Evolutionary conservation across 164 flowering plant genomes (phyloP), one percentile per base, ranked within the genome.

Genomic region (Litsea cubeba): DNA sequence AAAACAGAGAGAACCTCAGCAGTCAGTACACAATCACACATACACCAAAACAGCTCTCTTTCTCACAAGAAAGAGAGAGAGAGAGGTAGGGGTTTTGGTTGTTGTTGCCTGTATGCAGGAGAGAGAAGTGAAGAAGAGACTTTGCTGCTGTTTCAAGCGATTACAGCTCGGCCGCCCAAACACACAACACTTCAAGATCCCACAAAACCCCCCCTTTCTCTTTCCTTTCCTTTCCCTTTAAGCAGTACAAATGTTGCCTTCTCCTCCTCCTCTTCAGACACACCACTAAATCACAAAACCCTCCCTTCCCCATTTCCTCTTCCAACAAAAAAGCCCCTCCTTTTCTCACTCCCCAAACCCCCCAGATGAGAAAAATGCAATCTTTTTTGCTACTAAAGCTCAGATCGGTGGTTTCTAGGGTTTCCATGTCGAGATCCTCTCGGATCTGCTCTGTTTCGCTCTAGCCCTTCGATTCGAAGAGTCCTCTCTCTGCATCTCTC

Each of bases 71-170:
- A 28, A 62, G 32, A 72, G 74, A 58, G 65, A 58, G 65, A 58
- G 25, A 57, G 63, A 54, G 20, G 54, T 11, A 24, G 66, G n/a
- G 17, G 58, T 62, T 62, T 50, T 3, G 32, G 32, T 30, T 54
- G 68, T 58, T 35, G 74, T 54, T 35, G 10, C 23, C 22, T n/a
- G n/a, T 35, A 51, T 54, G 62, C 12, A 14, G 24, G 25, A 35
- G 46, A 35, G 11, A 40, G 46, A 8, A 1, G 46, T 1, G 46
- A 7, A 40, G 35, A 30, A 30, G 35, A 14, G 2, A 26, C 40
- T 66, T 62, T 62, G 74, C 74, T 72, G 74, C 68, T 28, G 25
- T 72, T n/a, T 22, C 15, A 72, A 72, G 74, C 68, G 68, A 72
- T 62, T 35, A 62, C 74, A 22, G 28, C 74, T 26, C n/a, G 65